phyloP scores from a whole-genome alignment of 1,139 yeast species.

The Pichia sp. region DNA sequence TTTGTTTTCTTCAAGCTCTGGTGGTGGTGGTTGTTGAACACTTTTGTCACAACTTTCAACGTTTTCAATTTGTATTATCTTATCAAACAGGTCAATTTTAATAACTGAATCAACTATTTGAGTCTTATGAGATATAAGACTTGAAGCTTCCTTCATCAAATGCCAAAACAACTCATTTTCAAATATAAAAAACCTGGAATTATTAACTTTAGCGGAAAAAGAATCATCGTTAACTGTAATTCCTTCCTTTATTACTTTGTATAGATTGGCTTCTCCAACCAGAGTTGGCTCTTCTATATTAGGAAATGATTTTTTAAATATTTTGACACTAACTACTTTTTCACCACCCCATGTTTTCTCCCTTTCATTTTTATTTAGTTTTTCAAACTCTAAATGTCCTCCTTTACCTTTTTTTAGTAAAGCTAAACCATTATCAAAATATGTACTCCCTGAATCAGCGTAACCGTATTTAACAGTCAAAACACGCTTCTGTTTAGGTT shows the following conservation, averaged over 20 bases:
- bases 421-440: conserved; percentile 69
- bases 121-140: conserved; percentile 66
- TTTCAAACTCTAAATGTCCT: conserved; percentile 26
- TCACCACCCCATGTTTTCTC: conserved; percentile 26
- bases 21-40: conserved; percentile 4
- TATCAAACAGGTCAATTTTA: conserved; percentile 56
- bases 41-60: conserved; percentile 4
- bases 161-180: conserved; percentile 79
- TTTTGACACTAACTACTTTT: conserved; percentile 45
- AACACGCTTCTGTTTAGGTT: conserved; percentile 24
- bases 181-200: conserved; percentile 64
- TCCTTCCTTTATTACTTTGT: conserved; percentile 5
- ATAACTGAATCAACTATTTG: conserved; percentile 58
- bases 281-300: conserved; percentile 4
- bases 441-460: conserved; percentile 83
- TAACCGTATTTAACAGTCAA: conserved; percentile 84
- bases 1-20: conserved; percentile 22
- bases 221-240: conserved; percentile 7
- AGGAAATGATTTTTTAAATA: conserved; percentile 24
- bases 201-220: conserved; percentile 38
- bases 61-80: conserved; percentile 52
- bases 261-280: conserved; percentile 12
- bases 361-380: conserved; percentile 22
- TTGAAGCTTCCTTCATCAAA: conserved; percentile 66
- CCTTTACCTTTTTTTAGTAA: conserved; percentile 37